Conservation (phyloP, 108 stramenopile species). For the Conticribra weissflogii region DNA sequence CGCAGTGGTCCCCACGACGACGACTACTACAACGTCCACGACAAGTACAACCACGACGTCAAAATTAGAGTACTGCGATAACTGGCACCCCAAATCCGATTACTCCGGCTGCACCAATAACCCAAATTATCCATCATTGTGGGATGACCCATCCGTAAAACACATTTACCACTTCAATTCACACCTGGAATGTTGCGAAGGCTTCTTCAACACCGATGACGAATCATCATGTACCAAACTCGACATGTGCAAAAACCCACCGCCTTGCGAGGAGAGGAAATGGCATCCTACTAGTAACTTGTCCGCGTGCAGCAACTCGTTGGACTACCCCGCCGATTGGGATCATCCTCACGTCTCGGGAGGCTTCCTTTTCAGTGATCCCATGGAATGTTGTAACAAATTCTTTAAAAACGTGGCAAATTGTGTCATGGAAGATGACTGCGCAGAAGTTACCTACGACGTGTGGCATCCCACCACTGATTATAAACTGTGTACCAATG, state of each 20-base stretch:
- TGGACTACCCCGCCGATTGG: slow-evolving; percentile 2
- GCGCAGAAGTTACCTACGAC: neutral
- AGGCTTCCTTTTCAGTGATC: slow-evolving; percentile 5
- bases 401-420: neutral
- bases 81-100: neutral
- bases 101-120: neutral
- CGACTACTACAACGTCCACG: neutral
- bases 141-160: neutral
- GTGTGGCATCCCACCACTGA: slow-evolving; percentile 4
- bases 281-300: neutral
- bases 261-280: neutral
- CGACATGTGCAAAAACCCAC: neutral
- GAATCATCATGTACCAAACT: neutral
- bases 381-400: slow-evolving; percentile 12
- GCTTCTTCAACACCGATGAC: neutral
- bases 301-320: neutral
- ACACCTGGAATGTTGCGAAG: neutral
- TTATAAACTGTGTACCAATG: slow-evolving; percentile 6
- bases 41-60: neutral
- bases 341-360: neutral
- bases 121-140: neutral
- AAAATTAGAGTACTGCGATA: too few relatives aligned
- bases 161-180: neutral
- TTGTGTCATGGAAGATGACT: neutral
- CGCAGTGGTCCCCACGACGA: too few relatives aligned